Base-by-base conservation (phyloP, 192 early-diverging fungal genomes). In the Linnemannia hyalina region DNA sequence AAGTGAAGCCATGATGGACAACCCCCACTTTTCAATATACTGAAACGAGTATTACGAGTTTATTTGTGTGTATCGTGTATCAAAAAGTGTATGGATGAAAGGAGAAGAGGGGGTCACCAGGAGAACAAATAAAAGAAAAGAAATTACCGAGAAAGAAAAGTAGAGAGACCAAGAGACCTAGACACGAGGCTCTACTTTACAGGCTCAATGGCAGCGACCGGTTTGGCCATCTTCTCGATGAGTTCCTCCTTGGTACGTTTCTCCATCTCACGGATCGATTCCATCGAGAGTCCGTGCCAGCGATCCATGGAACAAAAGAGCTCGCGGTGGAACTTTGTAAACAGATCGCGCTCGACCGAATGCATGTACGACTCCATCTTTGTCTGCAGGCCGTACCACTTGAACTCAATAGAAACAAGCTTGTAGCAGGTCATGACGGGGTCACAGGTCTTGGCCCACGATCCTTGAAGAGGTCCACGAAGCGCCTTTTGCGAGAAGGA, bases 381-480 rank as follows among this genome's bases (percentile, higher is more conserved):
- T 13, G 77, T 89, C 73, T 95, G 95, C 46, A 96, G 63, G 0
- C 94, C 94, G 78, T 92, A 95, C 93, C 93, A 95, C 68, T 91
- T 93, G 84, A 96, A 96, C 80, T 96, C 95, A 23, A 93, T 94
- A 16, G 93, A 94, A 4, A 95, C 92, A 44, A 96, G 81, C 81
- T 96, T 96, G 88, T 96, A 96, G 88, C 95, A 96, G 5, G 95
- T 95, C 95, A 96, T 96, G 20, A 93, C 91, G 22, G 95, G 95
- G 32, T 93, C 92, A 68, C 90, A 93, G 2, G 88, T 93, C 78
- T 93, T 82, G 40, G 80, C 89, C 95, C 95, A 96, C 29, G 91
- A 82, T 20, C 80, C 89, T 11, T 74, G 88, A 47, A 96, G 82
- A 60, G 94, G 95, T 29, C 95, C 95, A 79, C 95, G 93, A 6